A percentile compares a stretch with the other conserved stretches of the same genome.
phyloP scores from a whole-genome alignment of 495 filamentous ascomycete genomes.

The Staphylotrichum longicolle region DNA sequence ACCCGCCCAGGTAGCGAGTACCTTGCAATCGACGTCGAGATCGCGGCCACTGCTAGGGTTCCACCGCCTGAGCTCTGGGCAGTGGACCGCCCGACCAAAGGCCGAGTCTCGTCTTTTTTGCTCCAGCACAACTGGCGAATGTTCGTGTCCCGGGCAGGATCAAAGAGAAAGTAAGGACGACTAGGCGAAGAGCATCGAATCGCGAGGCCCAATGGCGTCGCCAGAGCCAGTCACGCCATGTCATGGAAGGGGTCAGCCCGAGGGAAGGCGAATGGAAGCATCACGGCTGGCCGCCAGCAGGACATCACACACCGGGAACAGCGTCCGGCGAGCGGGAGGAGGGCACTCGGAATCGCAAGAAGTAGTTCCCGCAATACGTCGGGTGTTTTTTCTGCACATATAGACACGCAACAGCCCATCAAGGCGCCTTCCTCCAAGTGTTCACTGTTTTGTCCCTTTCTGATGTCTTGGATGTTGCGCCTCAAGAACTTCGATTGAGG shows the following conservation, averaged over 20 bases:
- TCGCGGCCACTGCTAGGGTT: background rate
- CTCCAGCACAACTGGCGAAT: too few species aligned
- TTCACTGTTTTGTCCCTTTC: too few species aligned
- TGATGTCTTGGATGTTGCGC: constrained; percentile 3
- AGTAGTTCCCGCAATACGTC: too few species aligned
- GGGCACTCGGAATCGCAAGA: too few species aligned
- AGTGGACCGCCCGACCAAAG: constrained; percentile 1
- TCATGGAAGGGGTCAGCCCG: background rate
- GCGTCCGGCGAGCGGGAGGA: too few species aligned
- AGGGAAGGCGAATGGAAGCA: background rate
- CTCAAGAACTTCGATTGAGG: background rate
- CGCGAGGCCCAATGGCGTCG: background rate
- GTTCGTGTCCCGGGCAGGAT: too few species aligned
- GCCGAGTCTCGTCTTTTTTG: background rate
- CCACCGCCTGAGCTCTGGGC: background rate
- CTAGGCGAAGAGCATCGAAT: too few species aligned
- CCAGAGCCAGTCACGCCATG: constrained; percentile 19
- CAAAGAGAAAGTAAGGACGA: too few species aligned
- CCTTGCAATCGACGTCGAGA: background rate
- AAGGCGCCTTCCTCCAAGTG: too few species aligned
- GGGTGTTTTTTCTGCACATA: too few species aligned
- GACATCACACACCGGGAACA: too few species aligned
- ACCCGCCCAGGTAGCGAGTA: constrained; percentile 2
- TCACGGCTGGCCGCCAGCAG: background rate
- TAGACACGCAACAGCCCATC: too few species aligned